Base-by-base conservation (phyloP, 768 basidiomycete species). In the Butyriboletus loyo region DNA sequence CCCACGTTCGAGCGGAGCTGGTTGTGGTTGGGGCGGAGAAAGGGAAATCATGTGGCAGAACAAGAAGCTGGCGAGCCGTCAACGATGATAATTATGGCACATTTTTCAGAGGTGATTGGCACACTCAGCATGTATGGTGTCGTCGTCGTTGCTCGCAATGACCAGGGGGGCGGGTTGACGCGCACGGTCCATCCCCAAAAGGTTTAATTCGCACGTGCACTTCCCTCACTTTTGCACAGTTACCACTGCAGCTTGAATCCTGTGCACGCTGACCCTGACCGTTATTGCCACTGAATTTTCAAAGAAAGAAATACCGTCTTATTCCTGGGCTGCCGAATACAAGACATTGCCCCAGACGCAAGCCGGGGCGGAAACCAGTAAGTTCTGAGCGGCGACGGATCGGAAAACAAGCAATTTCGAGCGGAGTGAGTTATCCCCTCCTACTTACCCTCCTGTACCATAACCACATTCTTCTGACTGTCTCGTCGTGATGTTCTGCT, bases 331-430 rank as follows among this genome's bases (percentile, higher is more conserved):
- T 47, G 51, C 32, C 36, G 56, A 54, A 47, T 42, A 47, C 60
- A 35, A 54, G 44, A 44, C 46, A 34, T 31, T 49, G 15, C 37
- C 21, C 41, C 51, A 46, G 38, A 48, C 39, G 9, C 46, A 45
- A 53, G 60, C 59, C 49, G 58, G 45, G 43, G 50, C 44, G 55
- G 57, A 60, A 51, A 45, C 46, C 34, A 39, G 41, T 42, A 30
- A 60, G 61, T 69, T 69, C 68, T 68, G 68, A 70, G 68, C 68
- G 69, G 69, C 69, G 68, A 62, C 68, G 60, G 59, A 69, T 68
- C 67, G 67, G 67, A 71, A 67, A 67, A 55, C 55, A 49, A 59
- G 69, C 69, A 66, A 65, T 70, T 69, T 69, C 59, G 70, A 61
- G 68, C 68, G 68, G 68, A 69, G 68, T 69, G 68, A 69, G 68